A percentile compares a stretch with the other conserved stretches of the same genome.
These are phyloP conservation scores for Tulasnella sp. DNA, from an alignment of 768 basidiomycete genomes.

Conservation along the genomic window DNA sequence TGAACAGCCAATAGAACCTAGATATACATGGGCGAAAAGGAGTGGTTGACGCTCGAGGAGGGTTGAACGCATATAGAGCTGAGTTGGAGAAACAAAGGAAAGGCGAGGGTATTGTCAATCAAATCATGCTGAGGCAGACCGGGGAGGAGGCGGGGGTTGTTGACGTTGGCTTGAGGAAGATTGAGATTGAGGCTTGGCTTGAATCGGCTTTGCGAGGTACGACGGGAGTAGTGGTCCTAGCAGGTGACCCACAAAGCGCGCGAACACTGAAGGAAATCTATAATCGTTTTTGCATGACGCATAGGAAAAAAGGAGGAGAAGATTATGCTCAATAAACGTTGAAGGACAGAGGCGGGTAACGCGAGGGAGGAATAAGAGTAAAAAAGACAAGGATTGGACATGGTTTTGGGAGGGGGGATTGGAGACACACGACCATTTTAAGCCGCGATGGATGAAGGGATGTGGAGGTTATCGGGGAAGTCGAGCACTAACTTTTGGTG, in stretches of 20 bases:
- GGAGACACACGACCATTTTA: not conserved
- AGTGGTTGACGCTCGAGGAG: not conserved
- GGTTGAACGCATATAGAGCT: not conserved
- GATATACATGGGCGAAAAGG: not conserved
- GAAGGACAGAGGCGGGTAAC: not conserved
- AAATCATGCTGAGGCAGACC: not conserved
- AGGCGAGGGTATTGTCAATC: not conserved
- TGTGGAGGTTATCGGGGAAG: conserved; percentile 1
- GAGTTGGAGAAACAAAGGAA: not conserved
- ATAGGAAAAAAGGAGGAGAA: not conserved
- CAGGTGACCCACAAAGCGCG: conserved; percentile 1
- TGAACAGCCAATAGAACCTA: not conserved
- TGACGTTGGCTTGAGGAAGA: not conserved
- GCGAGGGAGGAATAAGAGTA: conserved; percentile 2
- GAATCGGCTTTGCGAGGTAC: not conserved
- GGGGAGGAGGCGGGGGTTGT: not conserved
- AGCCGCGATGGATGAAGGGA: not conserved
- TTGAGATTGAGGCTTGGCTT: not conserved
- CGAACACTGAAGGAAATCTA: conserved; percentile 4
- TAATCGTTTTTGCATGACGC: conserved; percentile 4
- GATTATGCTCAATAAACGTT: conserved; percentile 2
- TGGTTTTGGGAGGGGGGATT: not conserved
- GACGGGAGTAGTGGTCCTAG: not conserved
- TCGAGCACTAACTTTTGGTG: not conserved
- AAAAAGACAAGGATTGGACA: not conserved